A percentile compares a stretch with the other conserved stretches of the same genome.
Conservation (phyloP, 2,329 filamentous ascomycete species). For the Ampelomyces quisqualis region DNA sequence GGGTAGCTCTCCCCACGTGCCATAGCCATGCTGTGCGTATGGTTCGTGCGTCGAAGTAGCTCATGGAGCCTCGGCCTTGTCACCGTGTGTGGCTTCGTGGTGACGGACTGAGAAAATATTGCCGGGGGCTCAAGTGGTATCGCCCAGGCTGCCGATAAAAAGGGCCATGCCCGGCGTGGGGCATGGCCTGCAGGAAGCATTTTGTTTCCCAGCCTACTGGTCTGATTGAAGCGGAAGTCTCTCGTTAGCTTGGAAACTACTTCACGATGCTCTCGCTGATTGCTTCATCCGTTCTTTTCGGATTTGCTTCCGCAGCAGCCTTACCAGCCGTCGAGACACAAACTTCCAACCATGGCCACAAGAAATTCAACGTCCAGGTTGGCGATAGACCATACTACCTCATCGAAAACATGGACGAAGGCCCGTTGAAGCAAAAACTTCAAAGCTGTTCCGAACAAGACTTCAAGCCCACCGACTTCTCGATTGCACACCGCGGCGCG, state of each 20-base stretch:
- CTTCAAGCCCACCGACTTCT: conserved; percentile 38
- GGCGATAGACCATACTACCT: conserved; percentile 42
- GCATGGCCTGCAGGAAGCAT: conserved; percentile 22
- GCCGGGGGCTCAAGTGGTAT: conserved; percentile 3
- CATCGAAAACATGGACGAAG: conserved; percentile 43
- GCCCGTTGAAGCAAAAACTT: conserved; percentile 41
- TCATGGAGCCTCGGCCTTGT: conserved; percentile 12
- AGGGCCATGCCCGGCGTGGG: conserved; percentile 11
- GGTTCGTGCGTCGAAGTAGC: conserved; percentile 6
- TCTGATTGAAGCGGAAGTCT: conserved; percentile 1
- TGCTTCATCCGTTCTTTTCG: conserved; percentile 28
- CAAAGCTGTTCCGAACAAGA: conserved; percentile 41
- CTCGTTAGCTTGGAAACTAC: too few species aligned
- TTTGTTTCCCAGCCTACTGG: conserved; percentile 12
- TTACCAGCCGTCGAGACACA: conserved; percentile 29
- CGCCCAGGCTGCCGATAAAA: conserved; percentile 24
- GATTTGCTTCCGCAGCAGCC: conserved; percentile 33
- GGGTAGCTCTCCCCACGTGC: conserved; percentile 31
- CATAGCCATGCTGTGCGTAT: conserved; percentile 19
- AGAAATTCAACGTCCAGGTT: conserved; percentile 38
- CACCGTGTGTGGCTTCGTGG: conserved; percentile 12
- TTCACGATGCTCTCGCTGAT: conserved; percentile 33
- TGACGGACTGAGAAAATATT: conserved; percentile 9
- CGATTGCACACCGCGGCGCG: conserved; percentile 41
- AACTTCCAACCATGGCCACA: conserved; percentile 13